phyloP scores from a whole-genome alignment of 1,139 yeast genomes.

The Pichia sp. region DNA sequence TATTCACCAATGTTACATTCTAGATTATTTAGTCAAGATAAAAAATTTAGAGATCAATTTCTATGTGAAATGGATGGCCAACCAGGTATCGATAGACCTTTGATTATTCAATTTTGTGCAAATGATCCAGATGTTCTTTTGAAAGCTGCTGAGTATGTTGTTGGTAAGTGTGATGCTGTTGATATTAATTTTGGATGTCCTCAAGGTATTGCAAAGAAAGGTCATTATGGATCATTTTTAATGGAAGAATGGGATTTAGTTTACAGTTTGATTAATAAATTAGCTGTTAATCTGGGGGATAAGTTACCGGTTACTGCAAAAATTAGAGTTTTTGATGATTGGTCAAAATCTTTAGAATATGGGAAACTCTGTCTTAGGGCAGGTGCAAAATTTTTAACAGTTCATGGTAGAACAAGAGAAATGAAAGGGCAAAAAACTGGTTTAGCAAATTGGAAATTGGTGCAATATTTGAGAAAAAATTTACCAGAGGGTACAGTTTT shows the following conservation, averaged over 20 bases:
- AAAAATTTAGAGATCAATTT: slow-evolving; percentile 72
- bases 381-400: slow-evolving; percentile 92
- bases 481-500: slow-evolving; percentile 80
- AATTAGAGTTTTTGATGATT: slow-evolving; percentile 82
- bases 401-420: slow-evolving; percentile 94
- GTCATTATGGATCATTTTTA: slow-evolving; percentile 89
- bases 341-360: slow-evolving; percentile 76
- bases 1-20: slow-evolving; percentile 98
- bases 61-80: slow-evolving; percentile 76
- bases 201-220: slow-evolving; percentile 93
- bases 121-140: slow-evolving; percentile 83
- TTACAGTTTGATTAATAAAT: slow-evolving; percentile 57
- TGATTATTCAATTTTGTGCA: slow-evolving; percentile 92
- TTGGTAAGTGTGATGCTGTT: slow-evolving; percentile 87
- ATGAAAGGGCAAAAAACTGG: slow-evolving; percentile 98
- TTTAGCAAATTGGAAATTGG: slow-evolving; percentile 84
- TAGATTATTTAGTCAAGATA: slow-evolving; percentile 76
- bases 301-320: slow-evolving; percentile 88
- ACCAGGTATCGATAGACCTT: slow-evolving; percentile 60
- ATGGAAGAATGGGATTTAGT: slow-evolving; percentile 97
- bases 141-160: slow-evolving; percentile 76
- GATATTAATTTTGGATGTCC: slow-evolving; percentile 97
- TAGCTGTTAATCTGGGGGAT: slow-evolving; percentile 61
- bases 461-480: slow-evolving; percentile 69
- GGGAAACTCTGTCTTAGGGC: slow-evolving; percentile 90